phyloP scores from a whole-genome alignment of 805 yeast genomes.

The Barnettozyma salicaria region DNA sequence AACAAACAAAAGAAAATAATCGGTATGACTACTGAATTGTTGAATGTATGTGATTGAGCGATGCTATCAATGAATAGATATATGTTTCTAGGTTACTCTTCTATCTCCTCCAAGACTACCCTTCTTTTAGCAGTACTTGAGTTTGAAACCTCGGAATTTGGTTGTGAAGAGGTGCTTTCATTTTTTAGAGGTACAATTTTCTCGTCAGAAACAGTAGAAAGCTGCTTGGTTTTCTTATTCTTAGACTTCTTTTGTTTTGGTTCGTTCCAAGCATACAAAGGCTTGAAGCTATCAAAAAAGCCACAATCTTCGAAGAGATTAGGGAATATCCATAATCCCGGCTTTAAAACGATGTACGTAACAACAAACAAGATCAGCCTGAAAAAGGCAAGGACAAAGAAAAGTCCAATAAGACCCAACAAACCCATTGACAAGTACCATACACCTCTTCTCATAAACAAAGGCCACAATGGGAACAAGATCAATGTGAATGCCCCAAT shows the following conservation, averaged over 20 bases:
- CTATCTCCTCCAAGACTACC: conserved; percentile 29
- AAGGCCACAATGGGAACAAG: conserved; percentile 94
- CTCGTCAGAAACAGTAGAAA: conserved; percentile 3
- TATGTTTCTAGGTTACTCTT: too few species aligned
- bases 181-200: not conserved
- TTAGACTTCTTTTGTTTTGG: conserved; percentile 24
- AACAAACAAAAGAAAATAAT: too few species aligned
- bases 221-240: conserved; percentile 24
- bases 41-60: too few species aligned
- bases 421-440: conserved; percentile 82
- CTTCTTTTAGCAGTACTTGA: conserved; percentile 19
- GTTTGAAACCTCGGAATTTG: conserved; percentile 4
- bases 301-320: conserved; percentile 95
- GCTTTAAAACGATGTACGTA: conserved; percentile 50
- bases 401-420: conserved; percentile 64
- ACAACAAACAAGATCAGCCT: conserved; percentile 64
- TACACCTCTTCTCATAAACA: conserved; percentile 79
- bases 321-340: conserved; percentile 95
- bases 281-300: conserved; percentile 84
- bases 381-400: conserved; percentile 73
- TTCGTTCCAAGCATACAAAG: conserved; percentile 53
- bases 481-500: conserved; percentile 63
- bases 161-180: conserved; percentile 1
- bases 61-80: too few species aligned
- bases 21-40: too few species aligned